A percentile compares a stretch with the other conserved stretches of the same genome.
These are phyloP conservation scores for Tricholoma terreum DNA, from an alignment of 768 basidiomycete species.

Conservation along the genomic window DNA sequence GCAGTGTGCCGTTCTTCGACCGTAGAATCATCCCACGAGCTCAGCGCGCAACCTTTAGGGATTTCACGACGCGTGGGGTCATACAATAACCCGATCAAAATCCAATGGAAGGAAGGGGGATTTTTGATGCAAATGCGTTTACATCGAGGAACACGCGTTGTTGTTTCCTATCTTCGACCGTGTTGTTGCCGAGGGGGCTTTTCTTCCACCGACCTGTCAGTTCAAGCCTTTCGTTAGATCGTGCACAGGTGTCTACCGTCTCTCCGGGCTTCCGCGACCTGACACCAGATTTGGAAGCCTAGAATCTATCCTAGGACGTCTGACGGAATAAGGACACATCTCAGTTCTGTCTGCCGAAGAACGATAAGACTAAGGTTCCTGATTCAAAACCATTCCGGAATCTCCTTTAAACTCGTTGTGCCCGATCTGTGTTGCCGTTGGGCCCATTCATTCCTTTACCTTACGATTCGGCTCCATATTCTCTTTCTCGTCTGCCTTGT, in stretches of 20 bases:
- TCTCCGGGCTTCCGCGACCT: constrained; percentile 27
- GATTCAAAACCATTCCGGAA: constrained; percentile 24
- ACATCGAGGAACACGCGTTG: constrained; percentile 23
- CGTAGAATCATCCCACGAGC: constrained; percentile 23
- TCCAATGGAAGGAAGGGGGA: constrained; percentile 29
- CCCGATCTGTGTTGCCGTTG: constrained; percentile 24
- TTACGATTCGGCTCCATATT: constrained; percentile 30
- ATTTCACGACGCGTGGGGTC: constrained; percentile 13
- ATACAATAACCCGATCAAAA: constrained; percentile 30
- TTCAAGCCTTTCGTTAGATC: constrained; percentile 18
- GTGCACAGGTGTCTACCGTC: constrained; percentile 22
- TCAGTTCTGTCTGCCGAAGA: constrained; percentile 29
- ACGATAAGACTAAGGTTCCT: constrained; percentile 21
- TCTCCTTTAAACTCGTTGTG: constrained; percentile 40
- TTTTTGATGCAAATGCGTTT: constrained; percentile 15
- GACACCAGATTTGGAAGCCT: constrained; percentile 26
- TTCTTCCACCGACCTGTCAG: constrained; percentile 20
- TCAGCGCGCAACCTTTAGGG: constrained; percentile 8
- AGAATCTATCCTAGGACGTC: constrained; percentile 19
- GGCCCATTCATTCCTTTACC: constrained; percentile 28
- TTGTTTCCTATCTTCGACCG: constrained; percentile 20
- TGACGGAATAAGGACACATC: constrained; percentile 23
- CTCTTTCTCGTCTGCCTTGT: constrained; percentile 24
- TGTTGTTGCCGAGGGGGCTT: constrained; percentile 23
- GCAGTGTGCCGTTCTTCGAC: constrained; percentile 8